Evolutionary conservation across 371 early-diverging fungal species (phyloP).

Genomic region (Mycotypha africana): DNA sequence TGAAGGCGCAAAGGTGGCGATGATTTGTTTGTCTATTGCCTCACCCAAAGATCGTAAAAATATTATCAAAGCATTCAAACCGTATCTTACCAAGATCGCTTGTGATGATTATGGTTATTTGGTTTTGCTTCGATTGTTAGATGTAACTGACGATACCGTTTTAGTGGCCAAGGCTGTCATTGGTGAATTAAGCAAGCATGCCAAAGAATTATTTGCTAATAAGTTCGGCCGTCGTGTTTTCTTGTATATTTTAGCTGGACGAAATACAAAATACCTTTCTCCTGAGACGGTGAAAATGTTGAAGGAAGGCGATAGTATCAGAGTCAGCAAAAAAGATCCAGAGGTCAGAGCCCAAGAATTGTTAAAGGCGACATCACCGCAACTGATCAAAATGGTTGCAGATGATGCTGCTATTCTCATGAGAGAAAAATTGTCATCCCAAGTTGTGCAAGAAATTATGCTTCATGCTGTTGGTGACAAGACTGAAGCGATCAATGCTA

Average conservation of each 20-base stretch:
- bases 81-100: slow-evolving; percentile 75
- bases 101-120: slow-evolving; percentile 88
- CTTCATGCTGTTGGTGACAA: slow-evolving; percentile 59
- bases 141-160: slow-evolving; percentile 94
- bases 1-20: slow-evolving; percentile 84
- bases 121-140: slow-evolving; percentile 79
- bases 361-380: slow-evolving; percentile 48
- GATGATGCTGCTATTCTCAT: slow-evolving; percentile 47
- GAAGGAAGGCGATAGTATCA: slow-evolving; percentile 56
- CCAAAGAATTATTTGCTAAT: slow-evolving; percentile 56
- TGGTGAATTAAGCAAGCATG: slow-evolving; percentile 53
- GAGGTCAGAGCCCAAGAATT: slow-evolving; percentile 60
- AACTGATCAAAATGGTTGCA: slow-evolving; percentile 54
- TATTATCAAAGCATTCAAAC: slow-evolving; percentile 84
- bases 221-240: slow-evolving; percentile 74
- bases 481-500: slow-evolving; percentile 40
- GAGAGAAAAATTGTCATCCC: slow-evolving; percentile 61
- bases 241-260: slow-evolving; percentile 68
- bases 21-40: slow-evolving; percentile 75
- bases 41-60: slow-evolving; percentile 86
- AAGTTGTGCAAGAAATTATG: slow-evolving; percentile 68
- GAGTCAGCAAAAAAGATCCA: slow-evolving; percentile 74
- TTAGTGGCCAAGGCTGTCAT: slow-evolving; percentile 73
- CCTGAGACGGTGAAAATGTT: slow-evolving; percentile 58
- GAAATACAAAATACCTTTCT: slow-evolving; percentile 66